phyloP scores from a whole-genome alignment of 2,329 filamentous ascomycete genomes.

The Aspergillaceae sp. region DNA sequence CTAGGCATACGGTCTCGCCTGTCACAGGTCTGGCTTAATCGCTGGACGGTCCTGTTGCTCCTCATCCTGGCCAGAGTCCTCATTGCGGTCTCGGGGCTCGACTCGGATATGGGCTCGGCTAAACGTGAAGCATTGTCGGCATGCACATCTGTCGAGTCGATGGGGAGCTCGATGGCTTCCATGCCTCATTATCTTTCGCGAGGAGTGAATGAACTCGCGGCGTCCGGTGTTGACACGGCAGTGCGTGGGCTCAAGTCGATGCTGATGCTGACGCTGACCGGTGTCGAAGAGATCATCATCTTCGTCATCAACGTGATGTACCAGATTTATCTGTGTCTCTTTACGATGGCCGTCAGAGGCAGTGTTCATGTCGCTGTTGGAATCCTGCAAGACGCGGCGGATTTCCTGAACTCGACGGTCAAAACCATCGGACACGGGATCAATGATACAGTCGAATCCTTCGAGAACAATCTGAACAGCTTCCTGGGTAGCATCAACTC shows the following conservation, averaged over 20 bases:
- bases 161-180: slow-evolving; percentile 91
- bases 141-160: slow-evolving; percentile 83
- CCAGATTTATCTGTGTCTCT: slow-evolving; percentile 81
- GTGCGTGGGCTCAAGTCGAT: slow-evolving; percentile 72
- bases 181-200: slow-evolving; percentile 92
- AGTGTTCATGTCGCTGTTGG: slow-evolving; percentile 62
- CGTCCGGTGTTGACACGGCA: slow-evolving; percentile 68
- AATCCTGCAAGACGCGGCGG: slow-evolving; percentile 51
- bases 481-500: slow-evolving; percentile 49
- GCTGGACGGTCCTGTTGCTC: slow-evolving; percentile 85
- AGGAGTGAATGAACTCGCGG: slow-evolving; percentile 80
- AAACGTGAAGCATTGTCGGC: slow-evolving; percentile 75
- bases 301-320: slow-evolving; percentile 91
- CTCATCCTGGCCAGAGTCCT: slow-evolving; percentile 77
- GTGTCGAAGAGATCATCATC: slow-evolving; percentile 75
- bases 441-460: slow-evolving; percentile 29
- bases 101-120: slow-evolving; percentile 66
- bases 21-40: slow-evolving; percentile 95
- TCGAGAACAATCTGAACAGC: slow-evolving; percentile 49
- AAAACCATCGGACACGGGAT: slow-evolving; percentile 40
- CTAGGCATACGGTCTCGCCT: slow-evolving; percentile 80
- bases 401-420: slow-evolving; percentile 52
- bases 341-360: slow-evolving; percentile 72
- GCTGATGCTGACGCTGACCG: slow-evolving; percentile 69
- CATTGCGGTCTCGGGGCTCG: slow-evolving; percentile 63